phyloP scores from a whole-genome alignment of 768 basidiomycete species.

The Pleurotus salmoneostramineus region DNA sequence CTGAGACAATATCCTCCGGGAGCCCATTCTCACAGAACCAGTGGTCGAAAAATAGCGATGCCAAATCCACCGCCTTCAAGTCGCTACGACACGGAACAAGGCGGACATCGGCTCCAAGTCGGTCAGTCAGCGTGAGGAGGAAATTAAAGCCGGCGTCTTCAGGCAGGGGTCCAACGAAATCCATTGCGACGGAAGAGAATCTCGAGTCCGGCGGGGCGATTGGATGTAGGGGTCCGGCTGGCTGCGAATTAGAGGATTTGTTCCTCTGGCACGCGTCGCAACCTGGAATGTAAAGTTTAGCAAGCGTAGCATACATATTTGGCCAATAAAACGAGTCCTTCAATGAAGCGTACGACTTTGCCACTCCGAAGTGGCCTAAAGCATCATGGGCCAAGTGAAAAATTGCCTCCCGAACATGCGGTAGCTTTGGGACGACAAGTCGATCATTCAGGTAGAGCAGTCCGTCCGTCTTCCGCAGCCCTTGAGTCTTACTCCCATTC shows the following conservation, averaged over 20 bases:
- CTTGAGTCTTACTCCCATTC: background rate
- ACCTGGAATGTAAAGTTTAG: conserved; percentile 24
- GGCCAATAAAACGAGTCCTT: conserved; percentile 25
- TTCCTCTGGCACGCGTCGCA: conserved; percentile 30
- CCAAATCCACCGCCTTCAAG: conserved; percentile 3
- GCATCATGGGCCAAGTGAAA: conserved; percentile 25
- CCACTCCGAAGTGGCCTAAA: conserved; percentile 29
- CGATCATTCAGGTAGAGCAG: conserved; percentile 20
- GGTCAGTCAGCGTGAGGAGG: conserved; percentile 16
- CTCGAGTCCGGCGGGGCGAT: conserved; percentile 22
- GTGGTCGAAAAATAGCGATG: conserved; percentile 15
- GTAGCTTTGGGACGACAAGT: conserved; percentile 15
- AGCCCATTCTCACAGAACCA: conserved; percentile 30
- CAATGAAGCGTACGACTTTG: conserved; percentile 23
- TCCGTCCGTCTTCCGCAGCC: conserved; percentile 4
- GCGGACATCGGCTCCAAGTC: conserved; percentile 12
- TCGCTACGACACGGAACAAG: conserved; percentile 5
- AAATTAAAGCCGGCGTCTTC: conserved; percentile 23
- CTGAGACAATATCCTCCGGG: conserved; percentile 22
- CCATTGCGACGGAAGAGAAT: conserved; percentile 22
- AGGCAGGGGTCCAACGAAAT: conserved; percentile 32
- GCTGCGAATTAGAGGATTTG: conserved; percentile 21
- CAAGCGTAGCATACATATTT: conserved; percentile 26
- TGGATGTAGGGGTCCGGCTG: conserved; percentile 24
- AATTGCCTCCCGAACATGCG: conserved; percentile 16